Evolutionary conservation across 1,284 basidiomycete genomes (phyloP).

Genomic region (Meira nashicola): DNA sequence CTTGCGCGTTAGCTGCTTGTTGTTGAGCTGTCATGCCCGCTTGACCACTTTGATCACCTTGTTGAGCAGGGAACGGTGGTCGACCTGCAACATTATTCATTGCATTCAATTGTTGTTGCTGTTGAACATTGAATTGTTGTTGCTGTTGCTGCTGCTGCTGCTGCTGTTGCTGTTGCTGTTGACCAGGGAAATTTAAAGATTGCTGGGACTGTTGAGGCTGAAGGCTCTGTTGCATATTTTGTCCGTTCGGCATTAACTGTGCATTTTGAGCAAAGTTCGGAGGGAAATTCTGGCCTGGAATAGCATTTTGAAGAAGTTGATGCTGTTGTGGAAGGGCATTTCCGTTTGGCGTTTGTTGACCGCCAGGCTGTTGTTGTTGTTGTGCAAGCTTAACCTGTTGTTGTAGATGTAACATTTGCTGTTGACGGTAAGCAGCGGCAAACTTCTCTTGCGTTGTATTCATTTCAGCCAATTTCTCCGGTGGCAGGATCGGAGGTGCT

Average conservation of each 20-base stretch:
- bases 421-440: constrained; percentile 3
- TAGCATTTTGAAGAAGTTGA: background rate
- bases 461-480: constrained; percentile 9
- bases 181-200: background rate
- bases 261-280: background rate
- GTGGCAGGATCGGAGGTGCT: constrained; percentile 8
- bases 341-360: constrained; percentile 22
- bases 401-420: constrained; percentile 8
- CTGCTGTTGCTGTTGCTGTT: background rate
- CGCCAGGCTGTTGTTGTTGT: constrained; percentile 19
- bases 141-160: constrained; percentile 6
- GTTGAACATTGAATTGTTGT: background rate
- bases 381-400: constrained; percentile 16
- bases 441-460: constrained; percentile 12
- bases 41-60: background rate
- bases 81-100: background rate
- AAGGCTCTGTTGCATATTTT: constrained; percentile 9
- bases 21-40: background rate
- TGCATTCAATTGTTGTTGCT: background rate
- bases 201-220: constrained; percentile 7
- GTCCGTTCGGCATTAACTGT: background rate
- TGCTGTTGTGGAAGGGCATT: constrained; percentile 9
- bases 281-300: background rate
- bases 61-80: background rate
- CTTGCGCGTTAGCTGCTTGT: background rate